These are phyloP conservation scores for Microcyclosporella mali DNA, from an alignment of 2,329 filamentous ascomycete genomes.

Conservation along the genomic window DNA sequence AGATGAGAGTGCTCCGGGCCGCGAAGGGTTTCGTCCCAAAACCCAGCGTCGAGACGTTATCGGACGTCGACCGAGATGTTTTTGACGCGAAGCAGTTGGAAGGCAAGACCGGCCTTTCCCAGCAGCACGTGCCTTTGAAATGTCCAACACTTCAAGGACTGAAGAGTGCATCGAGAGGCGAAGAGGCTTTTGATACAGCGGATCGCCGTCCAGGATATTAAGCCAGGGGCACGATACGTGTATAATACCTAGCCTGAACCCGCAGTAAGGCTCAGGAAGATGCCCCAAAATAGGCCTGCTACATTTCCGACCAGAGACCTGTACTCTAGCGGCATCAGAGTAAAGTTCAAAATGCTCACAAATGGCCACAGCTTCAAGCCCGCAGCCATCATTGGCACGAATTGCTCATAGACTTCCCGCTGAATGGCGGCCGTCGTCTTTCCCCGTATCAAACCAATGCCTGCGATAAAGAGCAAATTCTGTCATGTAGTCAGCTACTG, in stretches of 20 bases:
- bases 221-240: no score
- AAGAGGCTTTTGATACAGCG: no score
- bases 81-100: no score
- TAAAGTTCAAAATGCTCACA: slow-evolving; percentile 65
- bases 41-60: background rate
- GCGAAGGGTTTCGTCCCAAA: background rate
- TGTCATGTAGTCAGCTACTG: background rate
- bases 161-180: no score
- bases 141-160: no score
- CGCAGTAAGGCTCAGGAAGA: slow-evolving; percentile 63
- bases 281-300: slow-evolving; percentile 67
- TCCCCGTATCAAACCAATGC: slow-evolving; percentile 51
- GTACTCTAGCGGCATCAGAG: slow-evolving; percentile 63
- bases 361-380: slow-evolving; percentile 68
- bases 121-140: no score
- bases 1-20: no score
- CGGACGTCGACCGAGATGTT: background rate
- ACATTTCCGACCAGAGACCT: slow-evolving; percentile 65
- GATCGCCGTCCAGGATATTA: no score
- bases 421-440: slow-evolving; percentile 15
- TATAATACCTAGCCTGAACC: slow-evolving; percentile 2
- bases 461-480: slow-evolving; percentile 57
- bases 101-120: no score
- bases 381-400: slow-evolving; percentile 54
- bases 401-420: slow-evolving; percentile 20